Evolutionary conservation across 2,329 filamentous ascomycete genomes (phyloP).

Genomic region (Apiospora marii): DNA sequence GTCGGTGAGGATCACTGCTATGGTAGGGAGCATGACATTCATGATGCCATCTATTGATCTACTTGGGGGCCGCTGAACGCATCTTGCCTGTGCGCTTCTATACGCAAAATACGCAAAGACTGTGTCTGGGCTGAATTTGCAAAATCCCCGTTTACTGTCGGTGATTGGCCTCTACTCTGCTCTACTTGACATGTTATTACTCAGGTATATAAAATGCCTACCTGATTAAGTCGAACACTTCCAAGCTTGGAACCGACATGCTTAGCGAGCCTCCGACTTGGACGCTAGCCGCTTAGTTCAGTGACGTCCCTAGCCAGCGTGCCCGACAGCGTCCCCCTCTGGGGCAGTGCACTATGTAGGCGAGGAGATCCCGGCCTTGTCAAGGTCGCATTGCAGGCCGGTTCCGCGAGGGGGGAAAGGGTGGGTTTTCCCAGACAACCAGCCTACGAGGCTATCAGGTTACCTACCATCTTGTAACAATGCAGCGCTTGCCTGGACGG

Average conservation of each 20-base stretch:
- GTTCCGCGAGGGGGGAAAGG: conserved; percentile 21
- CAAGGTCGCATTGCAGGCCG: conserved; percentile 25
- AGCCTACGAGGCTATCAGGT: conserved; percentile 9
- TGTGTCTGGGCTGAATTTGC: not conserved
- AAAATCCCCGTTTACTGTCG: not conserved
- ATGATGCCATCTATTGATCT: not conserved
- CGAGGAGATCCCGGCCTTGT: conserved; percentile 21
- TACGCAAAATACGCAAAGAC: no score
- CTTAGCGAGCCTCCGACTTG: conserved; percentile 12
- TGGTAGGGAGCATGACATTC: not conserved
- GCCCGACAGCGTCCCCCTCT: not conserved
- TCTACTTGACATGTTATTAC: no score
- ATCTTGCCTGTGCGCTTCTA: not conserved
- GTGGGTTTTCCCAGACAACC: conserved; percentile 6
- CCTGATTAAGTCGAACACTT: not conserved
- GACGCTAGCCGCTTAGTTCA: conserved; percentile 4
- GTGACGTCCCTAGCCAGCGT: not conserved
- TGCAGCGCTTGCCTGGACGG: conserved; percentile 17
- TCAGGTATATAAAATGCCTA: not conserved
- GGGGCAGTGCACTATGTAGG: conserved; percentile 17
- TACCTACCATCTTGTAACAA: conserved; percentile 3
- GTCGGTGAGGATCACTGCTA: conserved; percentile 23
- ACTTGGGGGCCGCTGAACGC: not conserved
- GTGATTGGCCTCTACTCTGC: not conserved
- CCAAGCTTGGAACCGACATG: not conserved